These are phyloP conservation scores for Circinella minor DNA, from an alignment of 371 early-diverging fungal genomes.

Conservation along the genomic window DNA sequence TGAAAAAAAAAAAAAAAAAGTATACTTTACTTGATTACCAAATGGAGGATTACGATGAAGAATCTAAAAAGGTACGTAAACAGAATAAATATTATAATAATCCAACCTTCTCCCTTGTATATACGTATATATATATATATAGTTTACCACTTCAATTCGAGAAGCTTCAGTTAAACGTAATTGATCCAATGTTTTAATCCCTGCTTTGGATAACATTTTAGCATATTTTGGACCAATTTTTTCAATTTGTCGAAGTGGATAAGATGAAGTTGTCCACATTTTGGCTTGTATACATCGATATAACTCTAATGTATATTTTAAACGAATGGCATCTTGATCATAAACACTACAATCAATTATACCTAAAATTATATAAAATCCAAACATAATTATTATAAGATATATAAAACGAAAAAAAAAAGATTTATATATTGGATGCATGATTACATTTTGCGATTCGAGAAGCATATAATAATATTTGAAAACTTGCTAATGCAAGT, in stretches of 20 bases:
- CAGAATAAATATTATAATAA: not conserved
- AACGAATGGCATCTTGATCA: conserved; percentile 24
- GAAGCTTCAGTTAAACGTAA: conserved; percentile 39
- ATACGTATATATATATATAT: not conserved
- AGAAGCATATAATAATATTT: conserved; percentile 35
- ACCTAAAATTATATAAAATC: too few species aligned
- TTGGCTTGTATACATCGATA: conserved; percentile 46
- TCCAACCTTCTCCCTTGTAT: not conserved
- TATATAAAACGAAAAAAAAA: too few species aligned
- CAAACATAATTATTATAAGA: too few species aligned
- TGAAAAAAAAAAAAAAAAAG: not conserved
- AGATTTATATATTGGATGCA: too few species aligned
- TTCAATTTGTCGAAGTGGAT: conserved; percentile 43
- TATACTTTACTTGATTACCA: conserved; percentile 42
- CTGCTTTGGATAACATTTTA: conserved; percentile 33
- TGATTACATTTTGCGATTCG: conserved; percentile 47
- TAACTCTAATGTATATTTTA: conserved; percentile 40
- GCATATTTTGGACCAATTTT: conserved; percentile 46
- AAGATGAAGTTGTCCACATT: conserved; percentile 45
- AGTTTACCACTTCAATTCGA: conserved; percentile 46
- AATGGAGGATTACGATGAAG: conserved; percentile 57
- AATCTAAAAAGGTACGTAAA: conserved; percentile 26
- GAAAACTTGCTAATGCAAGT: conserved; percentile 29
- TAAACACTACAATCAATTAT: conserved; percentile 45
- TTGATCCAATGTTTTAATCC: conserved; percentile 40